These are phyloP conservation scores for Fusarium lyarnte DNA, from an alignment of 2,329 filamentous ascomycete genomes.

Conservation along the genomic window DNA sequence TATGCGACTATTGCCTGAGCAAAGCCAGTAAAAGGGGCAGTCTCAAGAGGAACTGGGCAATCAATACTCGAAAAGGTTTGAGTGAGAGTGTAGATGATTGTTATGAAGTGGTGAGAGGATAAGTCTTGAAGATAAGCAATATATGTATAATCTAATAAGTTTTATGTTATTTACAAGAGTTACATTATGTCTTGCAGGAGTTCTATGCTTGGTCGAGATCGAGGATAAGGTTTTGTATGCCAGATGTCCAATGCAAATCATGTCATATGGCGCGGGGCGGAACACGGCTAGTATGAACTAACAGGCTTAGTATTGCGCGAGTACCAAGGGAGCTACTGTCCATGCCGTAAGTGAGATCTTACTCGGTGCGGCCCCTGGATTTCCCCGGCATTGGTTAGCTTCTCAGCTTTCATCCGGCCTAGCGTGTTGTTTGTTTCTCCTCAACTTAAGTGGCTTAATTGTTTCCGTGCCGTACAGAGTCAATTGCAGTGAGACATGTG, in stretches of 20 bases:
- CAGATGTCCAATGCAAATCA: not conserved
- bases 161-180: too few species aligned
- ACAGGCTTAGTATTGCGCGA: not conserved
- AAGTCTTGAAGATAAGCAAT: too few species aligned
- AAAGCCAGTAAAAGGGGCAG: too few species aligned
- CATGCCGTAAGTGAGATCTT: not conserved
- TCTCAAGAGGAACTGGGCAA: too few species aligned
- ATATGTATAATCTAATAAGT: too few species aligned
- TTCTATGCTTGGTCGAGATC: not conserved
- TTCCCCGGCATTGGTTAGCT: not conserved
- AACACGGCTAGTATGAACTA: not conserved
- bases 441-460: not conserved
- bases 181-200: too few species aligned
- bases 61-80: too few species aligned
- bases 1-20: too few species aligned
- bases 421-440: not conserved
- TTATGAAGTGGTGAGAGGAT: too few species aligned
- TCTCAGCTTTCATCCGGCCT: not conserved
- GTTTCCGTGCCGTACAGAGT: not conserved
- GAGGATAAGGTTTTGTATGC: not conserved
- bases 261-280: not conserved
- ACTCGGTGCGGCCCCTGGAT: not conserved
- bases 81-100: too few species aligned
- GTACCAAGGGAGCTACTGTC: not conserved
- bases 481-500: not conserved